Conservation (phyloP, 1,284 basidiomycete species). For the Salmacisia buchloeana region DNA sequence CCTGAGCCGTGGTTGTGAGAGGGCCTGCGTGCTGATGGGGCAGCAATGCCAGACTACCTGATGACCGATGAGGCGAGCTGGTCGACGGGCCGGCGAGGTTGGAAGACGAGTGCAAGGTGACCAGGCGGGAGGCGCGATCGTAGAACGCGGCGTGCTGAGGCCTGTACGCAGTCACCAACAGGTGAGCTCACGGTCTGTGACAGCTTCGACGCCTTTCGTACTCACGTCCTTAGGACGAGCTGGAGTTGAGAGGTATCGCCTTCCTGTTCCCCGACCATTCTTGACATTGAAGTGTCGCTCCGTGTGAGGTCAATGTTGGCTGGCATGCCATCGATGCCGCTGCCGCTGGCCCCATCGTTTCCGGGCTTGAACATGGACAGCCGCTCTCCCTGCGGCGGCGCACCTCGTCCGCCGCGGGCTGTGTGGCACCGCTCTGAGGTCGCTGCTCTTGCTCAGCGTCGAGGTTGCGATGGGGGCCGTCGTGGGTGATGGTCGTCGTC, state of each 20-base stretch:
- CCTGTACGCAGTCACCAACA: background rate
- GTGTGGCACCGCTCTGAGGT: too few species aligned
- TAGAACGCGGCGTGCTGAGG: slow-evolving; percentile 34
- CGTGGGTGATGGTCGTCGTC: too few species aligned
- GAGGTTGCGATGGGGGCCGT: too few species aligned
- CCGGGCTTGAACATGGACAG: too few species aligned
- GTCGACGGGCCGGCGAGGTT: background rate
- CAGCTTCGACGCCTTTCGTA: background rate
- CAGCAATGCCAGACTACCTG: background rate
- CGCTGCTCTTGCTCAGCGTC: too few species aligned
- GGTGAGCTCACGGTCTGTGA: background rate
- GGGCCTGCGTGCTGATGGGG: slow-evolving; percentile 1
- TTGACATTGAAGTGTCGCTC: background rate
- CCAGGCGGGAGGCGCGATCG: slow-evolving; percentile 23
- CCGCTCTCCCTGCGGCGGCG: too few species aligned
- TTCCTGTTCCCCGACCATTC: background rate
- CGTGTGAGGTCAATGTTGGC: background rate
- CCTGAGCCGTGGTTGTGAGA: background rate
- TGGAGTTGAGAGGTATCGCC: slow-evolving; percentile 22
- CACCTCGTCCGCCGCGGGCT: too few species aligned
- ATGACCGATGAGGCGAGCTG: background rate
- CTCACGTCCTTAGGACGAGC: slow-evolving; percentile 32
- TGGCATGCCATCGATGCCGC: too few species aligned
- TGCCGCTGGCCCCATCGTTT: too few species aligned
- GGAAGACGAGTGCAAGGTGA: slow-evolving; percentile 22